A percentile compares a stretch with the other conserved stretches of the same genome.
Conservation (phyloP, 768 basidiomycete species). For the Wakefieldia striispora region DNA sequence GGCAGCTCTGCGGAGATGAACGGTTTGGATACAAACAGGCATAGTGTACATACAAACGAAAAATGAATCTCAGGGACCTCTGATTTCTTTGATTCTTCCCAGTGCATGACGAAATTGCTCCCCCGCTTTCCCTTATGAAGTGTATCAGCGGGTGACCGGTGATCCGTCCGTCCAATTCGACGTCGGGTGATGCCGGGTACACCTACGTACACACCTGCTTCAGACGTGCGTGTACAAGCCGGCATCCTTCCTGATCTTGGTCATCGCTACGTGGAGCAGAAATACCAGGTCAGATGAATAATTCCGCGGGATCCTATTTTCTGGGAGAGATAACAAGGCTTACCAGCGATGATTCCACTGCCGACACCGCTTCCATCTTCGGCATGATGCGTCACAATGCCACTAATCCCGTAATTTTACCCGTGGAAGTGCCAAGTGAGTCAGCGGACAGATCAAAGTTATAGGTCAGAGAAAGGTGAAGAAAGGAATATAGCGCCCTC, state of each 20-base stretch:
- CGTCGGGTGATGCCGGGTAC: neutral
- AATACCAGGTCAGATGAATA: neutral
- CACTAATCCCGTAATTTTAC: slow-evolving; percentile 72
- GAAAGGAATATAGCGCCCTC: slow-evolving; percentile 27
- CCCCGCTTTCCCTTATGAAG: too few species aligned
- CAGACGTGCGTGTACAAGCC: slow-evolving; percentile 55
- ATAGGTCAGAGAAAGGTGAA: neutral
- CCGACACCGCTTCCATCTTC: slow-evolving; percentile 81
- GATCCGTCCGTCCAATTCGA: neutral
- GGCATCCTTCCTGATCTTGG: slow-evolving; percentile 71
- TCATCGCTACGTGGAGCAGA: slow-evolving; percentile 72
- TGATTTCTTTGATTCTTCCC: too few species aligned
- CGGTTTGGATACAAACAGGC: too few species aligned
- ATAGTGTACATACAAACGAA: too few species aligned
- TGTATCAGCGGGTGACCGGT: neutral
- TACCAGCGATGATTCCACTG: slow-evolving; percentile 90
- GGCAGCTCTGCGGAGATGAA: too few species aligned
- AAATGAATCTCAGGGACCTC: too few species aligned
- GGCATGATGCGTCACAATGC: slow-evolving; percentile 37
- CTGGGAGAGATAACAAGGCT: slow-evolving; percentile 23
- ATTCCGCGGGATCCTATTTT: neutral
- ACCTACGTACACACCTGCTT: slow-evolving; percentile 2
- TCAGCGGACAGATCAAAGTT: neutral
- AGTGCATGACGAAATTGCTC: too few species aligned
- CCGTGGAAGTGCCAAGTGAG: slow-evolving; percentile 34